Base-by-base conservation (phyloP, 352 stramenopile genomes). In the Phytophthora sp. region DNA sequence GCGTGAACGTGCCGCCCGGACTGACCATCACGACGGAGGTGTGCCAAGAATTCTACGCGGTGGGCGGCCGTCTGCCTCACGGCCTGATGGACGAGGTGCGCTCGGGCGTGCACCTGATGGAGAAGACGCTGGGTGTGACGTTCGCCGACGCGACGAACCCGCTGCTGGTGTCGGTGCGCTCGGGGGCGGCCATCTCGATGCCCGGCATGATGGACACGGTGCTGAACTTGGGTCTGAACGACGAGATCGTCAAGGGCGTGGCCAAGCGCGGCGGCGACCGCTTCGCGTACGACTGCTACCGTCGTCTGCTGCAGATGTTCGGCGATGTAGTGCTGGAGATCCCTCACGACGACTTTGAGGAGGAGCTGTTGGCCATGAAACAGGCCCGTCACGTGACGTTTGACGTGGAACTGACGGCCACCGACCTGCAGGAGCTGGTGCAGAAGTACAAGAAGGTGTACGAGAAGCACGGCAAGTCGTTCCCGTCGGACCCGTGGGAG, bases 11-110 rank as follows among this genome's bases (percentile, higher is more conserved):
- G n/a, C n/a, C n/a, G n/a, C n/a, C n/a, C n/a, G n/a, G 55, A 55
- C 63, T 66, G 55, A 71, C 55, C 63, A 66, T 60, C 63, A 71
- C 63, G 38, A 61, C 56, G 63, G 55, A 57, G 54, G 63, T 66
- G 55, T 71, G 63, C 55, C 63, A 71, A 61, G 63, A 71, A 60
- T 71, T 71, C 63, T 71, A 66, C 63, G 63, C 63, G 45, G 63
- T 66, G 47, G 63, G 63, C 30, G 55, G 55, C 20, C 63, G 38
- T 23, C 55, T 71, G 33, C 39, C 56, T 15, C 47, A 66, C 55
- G 63, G 47, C 47, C 39, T 71, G 18, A 60, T 71, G 56, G 63
- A 60, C 39, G 47, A 71, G 55, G 55, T 66, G 29, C 46, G 63
- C 21, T 3, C 36, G 31, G 55, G 63, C 49, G 46, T 60, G 36